Base-by-base conservation (phyloP, 1,284 basidiomycete species). In the Taiwanofungus camphoratus region DNA sequence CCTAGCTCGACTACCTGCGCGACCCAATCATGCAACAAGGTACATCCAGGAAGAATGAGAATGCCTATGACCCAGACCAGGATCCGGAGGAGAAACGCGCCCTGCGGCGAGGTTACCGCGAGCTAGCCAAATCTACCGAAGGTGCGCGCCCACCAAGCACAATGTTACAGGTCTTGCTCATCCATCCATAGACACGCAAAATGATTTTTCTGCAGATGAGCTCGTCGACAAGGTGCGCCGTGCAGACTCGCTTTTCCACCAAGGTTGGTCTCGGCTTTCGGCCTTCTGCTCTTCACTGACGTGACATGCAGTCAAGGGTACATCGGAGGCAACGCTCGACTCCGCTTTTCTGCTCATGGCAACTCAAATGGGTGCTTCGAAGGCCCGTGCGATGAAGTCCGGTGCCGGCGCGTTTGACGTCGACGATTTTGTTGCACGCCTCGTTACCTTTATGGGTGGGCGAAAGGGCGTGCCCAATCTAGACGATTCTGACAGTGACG, bases 331-430 rank as follows among this genome's bases (percentile, higher is more conserved):
- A 3, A 85, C 83, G 1, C 71, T 90, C 5, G 87, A 91, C 60
- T 87, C 88, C 0, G 69, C 72, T n/a, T 70, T 88, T 33, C 74
- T 90, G 6, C 61, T 86, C 0, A 74, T 74, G 56, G 77, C 82
- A 15, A 85, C 87, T 4, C 77, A 73, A 45, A 73, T 84, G 55
- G 73, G 80, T 44, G 82, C 85, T 1, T 77, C 82, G 53, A 89
- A 91, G 60, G 89, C 89, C 11, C 82, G 87, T 29, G 79, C 82
- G n/a, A 81, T 92, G 76, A 89, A 87, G 61, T 80, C 87, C 1
- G 87, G 87, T 42, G 76, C 77, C 0, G 83, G 86, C 37, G 79
- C 79, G 13, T 92, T 93, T 57, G 91, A 93, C 57, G 68, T 85
- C 24, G 88, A 91, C 48, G 89, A 92, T 47, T 92, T 90, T 52